phyloP scores from a whole-genome alignment of 75 land plant genomes.

The Pseudotsuga menziesii region DNA sequence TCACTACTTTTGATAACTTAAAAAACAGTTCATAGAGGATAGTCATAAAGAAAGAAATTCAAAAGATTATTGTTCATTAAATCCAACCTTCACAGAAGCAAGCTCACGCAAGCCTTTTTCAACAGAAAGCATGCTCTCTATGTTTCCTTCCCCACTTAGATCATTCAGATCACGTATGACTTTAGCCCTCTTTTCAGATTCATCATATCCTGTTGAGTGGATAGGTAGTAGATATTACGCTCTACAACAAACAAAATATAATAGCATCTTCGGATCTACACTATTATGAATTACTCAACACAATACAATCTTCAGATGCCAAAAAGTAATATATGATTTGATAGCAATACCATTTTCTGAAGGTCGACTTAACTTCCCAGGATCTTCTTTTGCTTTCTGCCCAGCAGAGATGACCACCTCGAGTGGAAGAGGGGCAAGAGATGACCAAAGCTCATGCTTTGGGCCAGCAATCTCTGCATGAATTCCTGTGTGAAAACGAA shows the following conservation, averaged over 20 bases:
- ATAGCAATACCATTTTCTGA: conserved; percentile 7
- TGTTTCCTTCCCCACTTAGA: conserved; percentile 86
- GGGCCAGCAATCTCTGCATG: conserved; percentile 77
- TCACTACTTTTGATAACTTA: not conserved
- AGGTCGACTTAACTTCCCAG: conserved; percentile 27
- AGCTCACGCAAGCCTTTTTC: conserved; percentile 91
- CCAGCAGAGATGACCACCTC: conserved; percentile 92
- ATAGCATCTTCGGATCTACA: not conserved
- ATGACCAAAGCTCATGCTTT: conserved; percentile 93
- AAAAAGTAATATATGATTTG: not conserved
- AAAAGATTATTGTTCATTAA: not conserved
- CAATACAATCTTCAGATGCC: not conserved
- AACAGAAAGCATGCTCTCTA: conserved; percentile 96
- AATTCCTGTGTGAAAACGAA: conserved; percentile 46
- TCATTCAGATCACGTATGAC: conserved; percentile 66
- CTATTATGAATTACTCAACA: not conserved
- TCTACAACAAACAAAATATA: not conserved
- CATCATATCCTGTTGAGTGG: conserved; percentile 27
- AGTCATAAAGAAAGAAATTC: not conserved
- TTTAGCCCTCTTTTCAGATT: conserved; percentile 29
- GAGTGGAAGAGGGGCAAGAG: conserved; percentile 92
- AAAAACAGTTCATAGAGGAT: not conserved
- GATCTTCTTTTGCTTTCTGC: conserved; percentile 84
- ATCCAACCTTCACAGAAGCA: conserved; percentile 79
- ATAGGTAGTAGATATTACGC: not conserved